A percentile compares a stretch with the other conserved stretches of the same genome.
phyloP scores from a whole-genome alignment of 768 basidiomycete species.

The Trametes meyenii region DNA sequence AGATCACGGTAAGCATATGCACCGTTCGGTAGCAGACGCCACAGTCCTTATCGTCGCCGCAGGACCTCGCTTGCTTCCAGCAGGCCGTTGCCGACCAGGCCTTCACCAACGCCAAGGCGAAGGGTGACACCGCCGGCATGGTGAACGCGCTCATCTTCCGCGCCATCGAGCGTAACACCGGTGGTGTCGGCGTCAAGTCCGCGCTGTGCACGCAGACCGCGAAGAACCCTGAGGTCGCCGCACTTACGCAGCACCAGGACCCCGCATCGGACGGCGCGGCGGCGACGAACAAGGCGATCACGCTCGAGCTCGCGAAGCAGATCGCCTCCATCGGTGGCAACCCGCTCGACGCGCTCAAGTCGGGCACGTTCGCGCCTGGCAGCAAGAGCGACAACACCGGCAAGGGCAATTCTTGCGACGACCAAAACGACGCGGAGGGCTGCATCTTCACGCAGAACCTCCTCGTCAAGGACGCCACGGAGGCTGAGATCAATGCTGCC shows the following conservation, averaged over 20 bases:
- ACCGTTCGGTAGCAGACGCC: neutral
- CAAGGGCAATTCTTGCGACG: conserved; percentile 40
- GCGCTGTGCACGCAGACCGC: conserved; percentile 57
- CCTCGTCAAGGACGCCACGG: conserved; percentile 56
- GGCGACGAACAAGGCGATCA: conserved; percentile 63
- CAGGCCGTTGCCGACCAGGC: conserved; percentile 69
- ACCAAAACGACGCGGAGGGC: conserved; percentile 52
- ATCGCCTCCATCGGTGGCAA: conserved; percentile 66
- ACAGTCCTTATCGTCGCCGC: neutral
- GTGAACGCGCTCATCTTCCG: conserved; percentile 63
- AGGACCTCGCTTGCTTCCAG: conserved; percentile 65
- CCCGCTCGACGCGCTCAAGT: conserved; percentile 56
- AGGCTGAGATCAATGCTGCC: conserved; percentile 58
- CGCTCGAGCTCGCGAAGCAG: conserved; percentile 63
- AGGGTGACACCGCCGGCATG: conserved; percentile 56
- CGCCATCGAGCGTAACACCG: conserved; percentile 69
- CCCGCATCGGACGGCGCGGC: conserved; percentile 62
- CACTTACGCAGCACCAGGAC: conserved; percentile 65
- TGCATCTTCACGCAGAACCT: conserved; percentile 70
- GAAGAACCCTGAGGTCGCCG: conserved; percentile 67
- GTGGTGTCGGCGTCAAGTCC: conserved; percentile 49
- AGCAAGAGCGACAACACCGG: conserved; percentile 52
- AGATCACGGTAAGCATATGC: conserved; percentile 47
- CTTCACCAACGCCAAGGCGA: conserved; percentile 73
- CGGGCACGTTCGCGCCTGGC: conserved; percentile 67